Conservation (phyloP, 164 flowering plant genomes). For the Pachysandra terminalis region DNA sequence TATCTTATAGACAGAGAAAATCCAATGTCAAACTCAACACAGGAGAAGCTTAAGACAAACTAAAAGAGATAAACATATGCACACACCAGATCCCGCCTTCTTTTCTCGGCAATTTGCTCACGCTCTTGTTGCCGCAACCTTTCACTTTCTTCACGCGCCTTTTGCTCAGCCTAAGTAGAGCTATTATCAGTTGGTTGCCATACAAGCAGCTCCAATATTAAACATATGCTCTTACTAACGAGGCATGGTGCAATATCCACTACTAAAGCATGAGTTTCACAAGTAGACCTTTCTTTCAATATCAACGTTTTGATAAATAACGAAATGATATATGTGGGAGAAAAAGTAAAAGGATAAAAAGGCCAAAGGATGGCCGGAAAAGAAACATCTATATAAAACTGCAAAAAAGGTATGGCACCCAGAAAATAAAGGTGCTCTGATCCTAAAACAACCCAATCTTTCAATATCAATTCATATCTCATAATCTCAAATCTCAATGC, state of each 20-base stretch:
- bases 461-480: too few species aligned
- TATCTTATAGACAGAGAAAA: background rate
- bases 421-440: too few species aligned
- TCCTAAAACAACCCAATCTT: too few species aligned
- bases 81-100: slow-evolving; percentile 91
- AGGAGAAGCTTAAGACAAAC: background rate
- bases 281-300: background rate
- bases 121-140: slow-evolving; percentile 92
- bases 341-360: too few species aligned
- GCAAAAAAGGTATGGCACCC: too few species aligned
- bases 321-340: too few species aligned
- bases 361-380: too few species aligned
- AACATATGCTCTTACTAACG: too few species aligned
- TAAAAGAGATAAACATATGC: background rate
- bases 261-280: background rate
- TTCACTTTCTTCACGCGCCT: slow-evolving; percentile 97
- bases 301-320: too few species aligned
- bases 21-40: background rate
- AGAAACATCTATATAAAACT: too few species aligned
- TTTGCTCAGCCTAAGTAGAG: slow-evolving; percentile 79
- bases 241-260: background rate
- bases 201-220: background rate
- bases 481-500: background rate
- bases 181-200: slow-evolving; percentile 3
- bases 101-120: slow-evolving; percentile 84